These are phyloP conservation scores for Cordyceps javanica DNA, from an alignment of 2,329 filamentous ascomycete genomes.

Conservation along the genomic window DNA sequence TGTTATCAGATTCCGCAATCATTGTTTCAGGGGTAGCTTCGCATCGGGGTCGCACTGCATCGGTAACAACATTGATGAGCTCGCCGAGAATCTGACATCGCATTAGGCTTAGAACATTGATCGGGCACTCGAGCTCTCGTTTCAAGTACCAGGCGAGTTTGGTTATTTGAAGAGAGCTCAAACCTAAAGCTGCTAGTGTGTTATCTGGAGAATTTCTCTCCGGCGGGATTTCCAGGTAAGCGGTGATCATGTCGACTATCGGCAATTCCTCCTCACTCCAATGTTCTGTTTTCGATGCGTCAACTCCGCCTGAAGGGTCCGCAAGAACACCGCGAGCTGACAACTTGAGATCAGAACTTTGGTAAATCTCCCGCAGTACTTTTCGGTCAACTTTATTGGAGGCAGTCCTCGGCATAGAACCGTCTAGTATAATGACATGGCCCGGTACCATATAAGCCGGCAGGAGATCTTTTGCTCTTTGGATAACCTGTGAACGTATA, in stretches of 20 bases:
- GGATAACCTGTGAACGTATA: constrained; percentile 6
- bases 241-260: constrained; percentile 14
- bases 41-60: no score
- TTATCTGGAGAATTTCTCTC: constrained; percentile 16
- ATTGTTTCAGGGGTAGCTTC: no score
- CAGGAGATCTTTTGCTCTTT: constrained; percentile 12
- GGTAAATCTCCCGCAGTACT: constrained; percentile 20
- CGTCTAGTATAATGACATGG: constrained; percentile 23
- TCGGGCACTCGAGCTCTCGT: constrained; percentile 13
- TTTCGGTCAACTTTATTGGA: constrained; percentile 31
- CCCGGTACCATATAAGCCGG: constrained; percentile 28
- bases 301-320: neutral
- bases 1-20: no score
- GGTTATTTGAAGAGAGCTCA: constrained; percentile 20
- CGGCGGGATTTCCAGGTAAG: no score
- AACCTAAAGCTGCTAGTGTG: constrained; percentile 19
- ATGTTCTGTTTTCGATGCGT: neutral
- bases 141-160: constrained; percentile 20
- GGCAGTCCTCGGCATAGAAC: constrained; percentile 26
- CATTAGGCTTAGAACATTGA: constrained; percentile 21
- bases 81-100: constrained; percentile 19
- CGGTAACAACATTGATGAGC: constrained; percentile 17
- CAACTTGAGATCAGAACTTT: constrained; percentile 14
- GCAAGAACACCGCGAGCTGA: no score
- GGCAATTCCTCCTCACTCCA: constrained; percentile 14